Percentiles rank a stretch among this genome's conserved stretches.
Evolutionary conservation across 441 rosid species (phyloP).

Genomic region (Populus tomentosa): DNA sequence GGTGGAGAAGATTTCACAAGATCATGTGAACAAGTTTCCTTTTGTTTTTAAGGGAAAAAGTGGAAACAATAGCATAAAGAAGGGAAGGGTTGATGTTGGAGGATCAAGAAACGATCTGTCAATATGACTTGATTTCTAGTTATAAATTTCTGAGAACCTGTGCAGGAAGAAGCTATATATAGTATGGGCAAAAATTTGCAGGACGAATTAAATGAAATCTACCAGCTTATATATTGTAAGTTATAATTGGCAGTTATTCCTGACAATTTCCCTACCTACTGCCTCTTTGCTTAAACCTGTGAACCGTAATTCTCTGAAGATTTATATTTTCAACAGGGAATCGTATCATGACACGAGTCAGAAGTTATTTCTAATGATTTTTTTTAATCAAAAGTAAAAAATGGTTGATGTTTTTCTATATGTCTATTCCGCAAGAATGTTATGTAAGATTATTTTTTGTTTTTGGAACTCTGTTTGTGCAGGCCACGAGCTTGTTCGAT

Average conservation of each 20-base stretch:
- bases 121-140: background rate
- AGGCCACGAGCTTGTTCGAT: background rate
- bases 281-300: background rate
- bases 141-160: background rate
- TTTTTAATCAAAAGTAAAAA: too few species aligned
- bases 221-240: background rate
- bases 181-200: background rate
- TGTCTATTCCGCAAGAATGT: too few species aligned
- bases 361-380: too few species aligned
- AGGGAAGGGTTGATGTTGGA: background rate
- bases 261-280: background rate
- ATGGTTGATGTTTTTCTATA: too few species aligned
- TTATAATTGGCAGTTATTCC: background rate
- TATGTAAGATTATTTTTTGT: background rate
- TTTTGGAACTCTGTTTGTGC: background rate
- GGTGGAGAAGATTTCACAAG: constrained; percentile 17
- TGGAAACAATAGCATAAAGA: background rate
- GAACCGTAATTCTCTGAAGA: too few species aligned
- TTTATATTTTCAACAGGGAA: too few species aligned
- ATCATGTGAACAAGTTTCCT: background rate
- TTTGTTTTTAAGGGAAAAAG: constrained; percentile 2
- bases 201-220: too few species aligned
- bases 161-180: background rate
- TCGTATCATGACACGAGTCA: too few species aligned
- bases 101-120: background rate